These are phyloP conservation scores for Extremus antarcticus DNA, from an alignment of 495 filamentous ascomycete species.

Conservation along the genomic window DNA sequence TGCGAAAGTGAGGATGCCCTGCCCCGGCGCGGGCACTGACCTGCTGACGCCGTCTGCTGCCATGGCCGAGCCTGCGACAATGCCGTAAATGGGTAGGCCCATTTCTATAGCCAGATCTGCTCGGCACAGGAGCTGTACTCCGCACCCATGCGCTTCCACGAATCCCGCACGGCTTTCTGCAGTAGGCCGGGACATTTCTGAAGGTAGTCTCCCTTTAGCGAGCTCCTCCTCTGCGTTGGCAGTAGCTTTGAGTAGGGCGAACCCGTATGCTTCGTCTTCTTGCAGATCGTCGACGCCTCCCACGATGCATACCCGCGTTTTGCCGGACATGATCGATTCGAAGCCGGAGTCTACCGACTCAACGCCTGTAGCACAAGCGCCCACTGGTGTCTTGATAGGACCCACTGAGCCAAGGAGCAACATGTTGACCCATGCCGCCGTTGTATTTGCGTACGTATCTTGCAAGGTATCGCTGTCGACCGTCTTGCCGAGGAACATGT, in stretches of 20 bases:
- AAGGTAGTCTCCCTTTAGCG: constrained; percentile 10
- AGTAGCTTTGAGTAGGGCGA: constrained; percentile 22
- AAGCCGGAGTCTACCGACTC: constrained; percentile 22
- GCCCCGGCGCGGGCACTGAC: constrained; percentile 24
- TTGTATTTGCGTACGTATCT: constrained; percentile 23
- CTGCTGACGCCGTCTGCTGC: constrained; percentile 22
- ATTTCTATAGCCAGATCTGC: constrained; percentile 21
- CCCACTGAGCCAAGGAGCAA: constrained; percentile 19
- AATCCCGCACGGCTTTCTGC: constrained; percentile 17
- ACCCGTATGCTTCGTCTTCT: constrained; percentile 18
- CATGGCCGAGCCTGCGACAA: constrained; percentile 13
- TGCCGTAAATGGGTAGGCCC: constrained; percentile 20
- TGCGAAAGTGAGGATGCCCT: constrained; percentile 20
- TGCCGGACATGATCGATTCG: constrained; percentile 14
- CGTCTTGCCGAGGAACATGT: constrained; percentile 15
- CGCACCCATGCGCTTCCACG: constrained; percentile 21
- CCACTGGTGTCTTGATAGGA: constrained; percentile 21
- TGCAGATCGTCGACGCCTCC: constrained; percentile 21
- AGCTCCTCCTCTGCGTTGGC: constrained; percentile 12
- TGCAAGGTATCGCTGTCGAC: constrained; percentile 18
- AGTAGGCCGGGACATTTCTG: constrained; percentile 22
- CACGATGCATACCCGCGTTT: constrained; percentile 18
- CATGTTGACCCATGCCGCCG: constrained; percentile 23
- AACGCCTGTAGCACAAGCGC: constrained; percentile 21
- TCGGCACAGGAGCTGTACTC: constrained; percentile 19